Percentiles rank a stretch among this genome's conserved stretches.
These are phyloP conservation scores for Fusarium pseudocircinatum DNA, from an alignment of 2,329 filamentous ascomycete species.

Conservation along the genomic window DNA sequence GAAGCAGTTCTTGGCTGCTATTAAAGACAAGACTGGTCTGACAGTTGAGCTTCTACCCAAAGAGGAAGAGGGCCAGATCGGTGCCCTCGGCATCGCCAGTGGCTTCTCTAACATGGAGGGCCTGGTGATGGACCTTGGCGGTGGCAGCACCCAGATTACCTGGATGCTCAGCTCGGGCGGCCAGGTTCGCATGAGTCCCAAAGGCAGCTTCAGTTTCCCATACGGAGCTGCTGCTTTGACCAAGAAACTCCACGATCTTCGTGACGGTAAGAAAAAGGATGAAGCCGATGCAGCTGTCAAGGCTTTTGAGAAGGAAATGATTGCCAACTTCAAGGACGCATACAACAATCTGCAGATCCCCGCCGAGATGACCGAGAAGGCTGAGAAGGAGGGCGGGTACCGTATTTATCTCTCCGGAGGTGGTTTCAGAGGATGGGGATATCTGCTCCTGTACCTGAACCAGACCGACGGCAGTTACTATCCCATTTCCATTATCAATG, in stretches of 20 bases:
- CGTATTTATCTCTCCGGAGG: conserved; percentile 75
- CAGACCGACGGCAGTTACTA: conserved; percentile 68
- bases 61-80: conserved; percentile 72
- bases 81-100: conserved; percentile 73
- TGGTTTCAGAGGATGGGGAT: conserved; percentile 77
- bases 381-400: conserved; percentile 58
- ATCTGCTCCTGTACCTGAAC: conserved; percentile 68
- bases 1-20: conserved; percentile 45
- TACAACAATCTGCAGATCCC: conserved; percentile 65
- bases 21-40: conserved; percentile 67
- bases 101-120: conserved; percentile 69
- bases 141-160: conserved; percentile 75
- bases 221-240: conserved; percentile 76
- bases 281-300: conserved; percentile 57
- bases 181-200: conserved; percentile 59
- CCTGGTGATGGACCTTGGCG: conserved; percentile 77
- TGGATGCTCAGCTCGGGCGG: conserved; percentile 68
- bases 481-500: conserved; percentile 78
- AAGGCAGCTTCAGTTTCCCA: conserved; percentile 71
- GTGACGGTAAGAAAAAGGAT: conserved; percentile 48
- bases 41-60: conserved; percentile 69
- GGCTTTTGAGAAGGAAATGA: conserved; percentile 60
- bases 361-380: conserved; percentile 55
- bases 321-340: conserved; percentile 60
- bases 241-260: conserved; percentile 59